Percentiles rank a stretch among this genome's conserved stretches.
Conservation (phyloP, 345 rosid genomes). For the Salix purpurea region DNA sequence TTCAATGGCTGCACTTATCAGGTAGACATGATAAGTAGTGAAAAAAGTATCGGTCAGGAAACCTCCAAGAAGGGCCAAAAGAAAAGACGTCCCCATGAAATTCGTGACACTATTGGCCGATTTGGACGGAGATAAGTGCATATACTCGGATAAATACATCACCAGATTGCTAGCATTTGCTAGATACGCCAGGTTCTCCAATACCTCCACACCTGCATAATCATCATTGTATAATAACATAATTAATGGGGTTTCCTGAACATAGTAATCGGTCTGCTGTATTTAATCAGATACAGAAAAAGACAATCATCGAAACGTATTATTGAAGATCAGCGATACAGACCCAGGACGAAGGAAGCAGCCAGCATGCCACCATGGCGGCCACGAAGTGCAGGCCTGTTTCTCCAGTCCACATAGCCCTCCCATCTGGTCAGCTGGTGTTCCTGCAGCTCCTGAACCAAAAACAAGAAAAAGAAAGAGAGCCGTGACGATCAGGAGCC, state of each 20-base stretch:
- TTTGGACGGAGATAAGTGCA: constrained; percentile 69
- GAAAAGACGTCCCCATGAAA: constrained; percentile 87
- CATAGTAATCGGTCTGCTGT: no score
- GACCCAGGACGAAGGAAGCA: constrained; percentile 63
- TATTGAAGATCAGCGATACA: not conserved
- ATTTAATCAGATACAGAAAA: not conserved
- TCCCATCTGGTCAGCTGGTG: constrained; percentile 43
- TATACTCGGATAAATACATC: constrained; percentile 46
- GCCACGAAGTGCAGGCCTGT: constrained; percentile 51
- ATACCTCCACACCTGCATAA: constrained; percentile 62
- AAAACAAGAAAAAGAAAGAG: constrained; percentile 1
- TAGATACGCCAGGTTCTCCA: constrained; percentile 83
- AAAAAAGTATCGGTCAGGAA: constrained; percentile 73
- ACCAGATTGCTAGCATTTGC: constrained; percentile 87
- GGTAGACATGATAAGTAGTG: constrained; percentile 57
- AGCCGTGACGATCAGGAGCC: not conserved
- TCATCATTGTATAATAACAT: not conserved
- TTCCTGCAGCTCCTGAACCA: constrained; percentile 43
- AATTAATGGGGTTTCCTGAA: no score
- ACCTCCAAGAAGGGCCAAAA: constrained; percentile 76
- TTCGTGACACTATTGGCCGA: constrained; percentile 70
- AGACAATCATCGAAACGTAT: not conserved
- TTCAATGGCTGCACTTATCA: constrained; percentile 56
- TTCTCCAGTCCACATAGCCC: constrained; percentile 80
- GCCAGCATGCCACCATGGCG: constrained; percentile 76